Evolutionary conservation across 2,329 filamentous ascomycete genomes (phyloP), one percentile per base, ranked within the genome.

Genomic region (Blastomyces emzantsi): DNA sequence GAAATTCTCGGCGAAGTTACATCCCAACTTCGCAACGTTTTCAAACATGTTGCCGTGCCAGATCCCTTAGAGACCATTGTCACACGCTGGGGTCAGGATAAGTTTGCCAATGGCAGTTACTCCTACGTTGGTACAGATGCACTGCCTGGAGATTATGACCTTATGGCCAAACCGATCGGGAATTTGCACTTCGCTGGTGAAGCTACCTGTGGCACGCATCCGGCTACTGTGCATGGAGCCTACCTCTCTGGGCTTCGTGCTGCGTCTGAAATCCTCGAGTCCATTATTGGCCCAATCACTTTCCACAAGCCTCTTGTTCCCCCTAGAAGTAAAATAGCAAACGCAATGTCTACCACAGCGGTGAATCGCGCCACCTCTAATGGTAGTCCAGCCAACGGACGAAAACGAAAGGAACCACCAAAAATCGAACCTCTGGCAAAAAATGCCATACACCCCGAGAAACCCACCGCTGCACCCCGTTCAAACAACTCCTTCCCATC

Each of bases 101-200:
- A 85, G 22, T 99, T 96, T 74, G 89, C 93, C n/a, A 83, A 89
- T 66, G 94, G 94, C 41, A 97, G 90, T 73, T 99, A 99, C 76
- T 99, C 95, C 2, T 97, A 90, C 67, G 91, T 96, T 1, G 92
- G 90, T 0, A 88, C 92, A 6, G 82, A 86, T 57, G 93, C 96
- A 76, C 83, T 86, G 61, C 85, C 89, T 1, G 89, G 92, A 61
- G 94, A 99, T 73, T 99, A 99, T 76, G 90, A 97, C 73, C 80
- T 86, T 41, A 96, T 99, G 90, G 91, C 94, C 1, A 84, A 85
- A 59, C 81, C 89, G 0, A 81, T 97, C 41, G 92, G 91, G 41
- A 96, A 95, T 67, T 80, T 99, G 9, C 90, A 93, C 76, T 99
- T 99, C 75, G 94, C 93, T 19, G 94, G 94, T 58, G 94, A 99